Conservation (phyloP, 352 stramenopile species). For the Globisporangium parvum region DNA sequence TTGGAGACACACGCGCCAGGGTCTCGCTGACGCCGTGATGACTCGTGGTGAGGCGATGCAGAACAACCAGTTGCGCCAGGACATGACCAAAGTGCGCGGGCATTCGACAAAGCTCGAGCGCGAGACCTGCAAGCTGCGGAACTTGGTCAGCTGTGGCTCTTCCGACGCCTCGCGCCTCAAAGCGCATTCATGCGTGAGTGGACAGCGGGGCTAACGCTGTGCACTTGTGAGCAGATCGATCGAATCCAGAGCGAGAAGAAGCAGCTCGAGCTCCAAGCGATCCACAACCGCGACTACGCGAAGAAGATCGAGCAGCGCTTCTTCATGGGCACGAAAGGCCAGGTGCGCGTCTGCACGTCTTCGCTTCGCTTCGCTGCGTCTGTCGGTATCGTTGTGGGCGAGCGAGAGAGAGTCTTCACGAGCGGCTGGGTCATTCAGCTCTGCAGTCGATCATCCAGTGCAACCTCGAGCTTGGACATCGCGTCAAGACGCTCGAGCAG, state of each 20-base stretch:
- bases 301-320: constrained; percentile 84
- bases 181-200: neutral
- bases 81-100: constrained; percentile 35
- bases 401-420: neutral
- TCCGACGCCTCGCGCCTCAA: neutral
- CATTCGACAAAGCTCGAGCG: constrained; percentile 42
- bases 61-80: constrained; percentile 49
- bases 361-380: neutral
- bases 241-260: constrained; percentile 71
- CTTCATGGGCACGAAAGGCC: constrained; percentile 65
- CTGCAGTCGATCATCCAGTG: constrained; percentile 50
- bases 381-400: neutral
- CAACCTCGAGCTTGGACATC: constrained; percentile 47
- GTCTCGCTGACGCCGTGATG: neutral
- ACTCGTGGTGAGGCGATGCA: constrained; percentile 8
- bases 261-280: constrained; percentile 74
- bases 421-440: neutral
- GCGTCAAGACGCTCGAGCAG: constrained; percentile 36
- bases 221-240: constrained; percentile 36
- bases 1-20: neutral
- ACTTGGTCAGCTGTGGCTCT: constrained; percentile 23
- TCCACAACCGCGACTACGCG: constrained; percentile 75
- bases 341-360: constrained; percentile 13
- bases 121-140: constrained; percentile 57
- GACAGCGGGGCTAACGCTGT: neutral